phyloP scores from a whole-genome alignment of 768 basidiomycete genomes.

The Chalciporus sphaerocephalus region DNA sequence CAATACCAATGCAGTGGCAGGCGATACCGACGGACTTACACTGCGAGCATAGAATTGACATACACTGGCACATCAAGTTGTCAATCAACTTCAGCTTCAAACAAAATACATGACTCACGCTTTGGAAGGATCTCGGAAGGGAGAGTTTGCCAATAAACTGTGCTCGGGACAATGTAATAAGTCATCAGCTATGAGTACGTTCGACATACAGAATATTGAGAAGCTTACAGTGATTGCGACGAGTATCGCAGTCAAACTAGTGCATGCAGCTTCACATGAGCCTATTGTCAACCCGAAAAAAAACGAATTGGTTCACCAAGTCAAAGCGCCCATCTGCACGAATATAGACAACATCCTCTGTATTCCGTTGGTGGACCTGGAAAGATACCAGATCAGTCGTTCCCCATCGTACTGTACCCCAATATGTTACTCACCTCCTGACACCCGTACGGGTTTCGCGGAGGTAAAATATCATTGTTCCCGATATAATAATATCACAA shows the following conservation, averaged over 20 bases:
- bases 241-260: background rate
- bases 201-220: background rate
- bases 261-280: no score
- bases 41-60: background rate
- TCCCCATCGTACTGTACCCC: no score
- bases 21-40: background rate
- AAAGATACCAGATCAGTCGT: no score
- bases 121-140: no score
- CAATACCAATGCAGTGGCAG: no score
- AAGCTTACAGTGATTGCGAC: background rate
- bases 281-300: background rate
- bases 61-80: no score
- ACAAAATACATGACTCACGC: no score
- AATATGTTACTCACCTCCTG: background rate
- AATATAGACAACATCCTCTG: background rate
- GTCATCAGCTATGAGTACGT: background rate
- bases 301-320: no score
- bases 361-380: background rate
- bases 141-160: no score
- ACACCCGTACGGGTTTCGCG: slow-evolving; percentile 2
- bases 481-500: slow-evolving; percentile 2
- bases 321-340: background rate
- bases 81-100: no score
- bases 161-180: no score
- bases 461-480: slow-evolving; percentile 7